A percentile compares a stretch with the other conserved stretches of the same genome.
These are phyloP conservation scores for Xylaria sp. DNA, from an alignment of 2,329 filamentous ascomycete species.

Conservation along the genomic window DNA sequence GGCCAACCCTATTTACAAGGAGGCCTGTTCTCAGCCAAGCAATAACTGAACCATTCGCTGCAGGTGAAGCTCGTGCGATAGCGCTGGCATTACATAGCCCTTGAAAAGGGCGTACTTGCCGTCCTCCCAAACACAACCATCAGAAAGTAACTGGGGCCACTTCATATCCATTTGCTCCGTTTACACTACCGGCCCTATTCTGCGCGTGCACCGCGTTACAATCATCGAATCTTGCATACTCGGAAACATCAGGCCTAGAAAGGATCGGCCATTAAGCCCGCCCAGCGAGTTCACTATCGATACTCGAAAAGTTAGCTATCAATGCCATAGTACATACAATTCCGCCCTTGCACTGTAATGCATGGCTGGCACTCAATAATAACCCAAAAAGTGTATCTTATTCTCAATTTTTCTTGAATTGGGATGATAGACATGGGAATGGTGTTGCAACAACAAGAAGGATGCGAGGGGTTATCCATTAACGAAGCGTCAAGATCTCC, in stretches of 20 bases:
- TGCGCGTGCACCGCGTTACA: not conserved
- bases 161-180: no score
- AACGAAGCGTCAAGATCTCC: not conserved
- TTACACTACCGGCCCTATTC: not conserved
- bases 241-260: constrained; percentile 10
- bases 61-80: constrained; percentile 7
- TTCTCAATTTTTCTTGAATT: no score
- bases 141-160: not conserved
- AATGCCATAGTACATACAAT: not conserved
- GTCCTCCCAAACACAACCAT: constrained; percentile 4
- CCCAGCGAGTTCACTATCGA: constrained; percentile 14
- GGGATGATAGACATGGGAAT: no score
- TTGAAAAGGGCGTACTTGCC: constrained; percentile 16
- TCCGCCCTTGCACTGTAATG: not conserved
- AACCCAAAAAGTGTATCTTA: no score
- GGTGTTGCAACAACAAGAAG: no score
- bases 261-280: constrained; percentile 18
- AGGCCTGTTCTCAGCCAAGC: constrained; percentile 11
- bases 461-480: not conserved
- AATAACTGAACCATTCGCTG: constrained; percentile 11
- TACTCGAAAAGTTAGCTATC: constrained; percentile 22
- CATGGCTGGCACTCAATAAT: no score
- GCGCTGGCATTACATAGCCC: constrained; percentile 13
- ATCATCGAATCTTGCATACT: constrained; percentile 5
- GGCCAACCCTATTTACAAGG: constrained; percentile 3